Evolutionary conservation across 2,329 filamentous ascomycete species (phyloP).

Genomic region (Pseudogymnoascus verrucosus): DNA sequence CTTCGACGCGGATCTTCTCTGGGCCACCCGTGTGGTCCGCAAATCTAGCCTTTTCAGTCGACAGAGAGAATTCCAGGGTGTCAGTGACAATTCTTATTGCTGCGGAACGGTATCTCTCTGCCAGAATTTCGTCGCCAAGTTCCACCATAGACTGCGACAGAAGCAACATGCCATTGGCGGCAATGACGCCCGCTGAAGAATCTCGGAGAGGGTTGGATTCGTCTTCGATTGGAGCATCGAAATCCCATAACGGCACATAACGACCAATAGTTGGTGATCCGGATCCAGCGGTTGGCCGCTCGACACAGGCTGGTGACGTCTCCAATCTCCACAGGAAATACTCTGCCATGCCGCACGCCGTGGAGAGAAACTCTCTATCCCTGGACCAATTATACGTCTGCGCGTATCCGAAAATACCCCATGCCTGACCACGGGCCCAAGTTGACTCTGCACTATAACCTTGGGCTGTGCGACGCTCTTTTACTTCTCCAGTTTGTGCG

Average conservation of each 20-base stretch:
- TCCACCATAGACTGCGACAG: slow-evolving; percentile 29
- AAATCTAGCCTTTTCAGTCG: slow-evolving; percentile 13
- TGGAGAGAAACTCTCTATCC: slow-evolving; percentile 33
- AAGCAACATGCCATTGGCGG: slow-evolving; percentile 34
- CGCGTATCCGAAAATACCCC: slow-evolving; percentile 21
- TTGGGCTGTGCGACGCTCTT: slow-evolving; percentile 38
- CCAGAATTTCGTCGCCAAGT: neutral
- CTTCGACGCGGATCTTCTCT: slow-evolving; percentile 9
- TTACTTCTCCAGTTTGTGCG: slow-evolving; percentile 34
- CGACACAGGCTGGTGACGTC: slow-evolving; percentile 24
- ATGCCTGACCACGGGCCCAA: slow-evolving; percentile 29
- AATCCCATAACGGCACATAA: slow-evolving; percentile 36
- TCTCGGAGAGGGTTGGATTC: slow-evolving; percentile 20
- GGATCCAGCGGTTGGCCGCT: slow-evolving; percentile 10
- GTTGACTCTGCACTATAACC: slow-evolving; percentile 38
- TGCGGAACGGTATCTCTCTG: slow-evolving; percentile 16
- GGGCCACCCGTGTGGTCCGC: neutral
- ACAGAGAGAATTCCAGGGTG: slow-evolving; percentile 16
- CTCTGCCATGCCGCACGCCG: slow-evolving; percentile 36
- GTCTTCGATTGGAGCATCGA: slow-evolving; percentile 37
- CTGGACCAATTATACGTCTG: slow-evolving; percentile 43
- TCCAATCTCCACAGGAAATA: slow-evolving; percentile 39
- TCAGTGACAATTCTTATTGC: slow-evolving; percentile 17
- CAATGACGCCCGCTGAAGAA: slow-evolving; percentile 33
- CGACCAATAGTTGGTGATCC: slow-evolving; percentile 11